phyloP scores from a whole-genome alignment of 345 rosid species.

The Bruguiera sexangula region DNA sequence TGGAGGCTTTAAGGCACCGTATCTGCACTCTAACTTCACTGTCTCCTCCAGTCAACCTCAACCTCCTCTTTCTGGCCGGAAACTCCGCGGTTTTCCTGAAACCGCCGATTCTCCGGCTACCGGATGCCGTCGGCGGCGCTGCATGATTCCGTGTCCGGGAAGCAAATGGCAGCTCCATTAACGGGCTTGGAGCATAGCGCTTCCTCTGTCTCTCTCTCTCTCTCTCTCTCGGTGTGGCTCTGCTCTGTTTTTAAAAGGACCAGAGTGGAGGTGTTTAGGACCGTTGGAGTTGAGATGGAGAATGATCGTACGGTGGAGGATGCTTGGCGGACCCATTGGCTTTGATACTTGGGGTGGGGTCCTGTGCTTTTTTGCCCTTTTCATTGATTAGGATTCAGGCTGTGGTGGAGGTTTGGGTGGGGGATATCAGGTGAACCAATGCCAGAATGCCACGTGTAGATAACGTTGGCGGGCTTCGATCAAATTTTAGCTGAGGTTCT shows the following conservation, averaged over 20 bases:
- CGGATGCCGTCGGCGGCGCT: slow-evolving; percentile 24
- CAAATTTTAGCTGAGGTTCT: not conserved
- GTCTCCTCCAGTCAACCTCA: slow-evolving; percentile 13
- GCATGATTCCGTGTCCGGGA: slow-evolving; percentile 24
- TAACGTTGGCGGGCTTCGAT: slow-evolving; percentile 31
- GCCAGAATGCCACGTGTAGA: slow-evolving; percentile 26
- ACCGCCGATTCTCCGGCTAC: slow-evolving; percentile 24
- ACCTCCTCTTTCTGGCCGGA: slow-evolving; percentile 28
- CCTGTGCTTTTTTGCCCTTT: not conserved
- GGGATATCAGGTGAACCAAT: slow-evolving; percentile 31
- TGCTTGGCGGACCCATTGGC: not conserved
- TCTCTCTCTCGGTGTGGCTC: not conserved
- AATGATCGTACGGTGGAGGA: not conserved
- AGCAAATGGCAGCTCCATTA: slow-evolving; percentile 49
- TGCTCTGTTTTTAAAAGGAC: not conserved
- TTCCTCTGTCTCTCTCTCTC: not conserved
- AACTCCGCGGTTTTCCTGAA: slow-evolving; percentile 16
- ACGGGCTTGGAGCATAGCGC: slow-evolving; percentile 12
- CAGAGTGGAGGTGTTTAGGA: not conserved
- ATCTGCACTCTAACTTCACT: not conserved
- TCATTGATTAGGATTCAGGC: slow-evolving; percentile 4
- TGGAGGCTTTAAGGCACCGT: slow-evolving; percentile 40
- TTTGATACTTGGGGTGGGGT: not conserved
- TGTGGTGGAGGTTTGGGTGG: not conserved
- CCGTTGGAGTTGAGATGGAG: not conserved